Percentiles rank a stretch among this genome's conserved stretches.
phyloP scores from a whole-genome alignment of 441 rosid genomes.

The Eruca vesicaria region DNA sequence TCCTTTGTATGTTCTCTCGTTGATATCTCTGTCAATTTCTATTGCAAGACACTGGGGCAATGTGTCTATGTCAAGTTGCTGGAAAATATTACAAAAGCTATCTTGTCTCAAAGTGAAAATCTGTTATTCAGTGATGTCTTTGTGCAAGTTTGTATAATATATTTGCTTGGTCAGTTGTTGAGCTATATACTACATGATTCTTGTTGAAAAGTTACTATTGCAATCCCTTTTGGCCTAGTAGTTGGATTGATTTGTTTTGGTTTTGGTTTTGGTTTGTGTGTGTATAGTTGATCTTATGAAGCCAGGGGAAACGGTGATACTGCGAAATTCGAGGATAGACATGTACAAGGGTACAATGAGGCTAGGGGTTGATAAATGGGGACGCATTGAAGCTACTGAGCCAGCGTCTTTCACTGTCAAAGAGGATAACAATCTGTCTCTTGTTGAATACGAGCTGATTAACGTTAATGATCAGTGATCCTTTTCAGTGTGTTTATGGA shows the following conservation, averaged over 20 bases:
- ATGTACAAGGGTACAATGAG: constrained; percentile 97
- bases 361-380: constrained; percentile 94
- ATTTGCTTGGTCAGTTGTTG: neutral
- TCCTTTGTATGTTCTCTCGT: neutral
- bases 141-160: neutral
- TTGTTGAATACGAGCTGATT: constrained; percentile 80
- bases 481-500: constrained; percentile 9
- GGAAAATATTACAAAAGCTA: neutral
- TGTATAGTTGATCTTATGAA: constrained; percentile 62
- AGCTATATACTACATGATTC: too few relatives aligned
- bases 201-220: too few relatives aligned
- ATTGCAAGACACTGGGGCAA: neutral
- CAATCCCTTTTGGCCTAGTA: neutral
- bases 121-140: neutral
- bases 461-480: constrained; percentile 58
- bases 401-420: constrained; percentile 57
- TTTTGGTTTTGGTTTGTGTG: constrained; percentile 13
- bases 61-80: neutral
- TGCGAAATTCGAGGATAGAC: constrained; percentile 87
- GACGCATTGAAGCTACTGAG: constrained; percentile 71
- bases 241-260: neutral
- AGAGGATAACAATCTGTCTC: constrained; percentile 76
- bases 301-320: constrained; percentile 60
- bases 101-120: neutral
- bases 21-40: neutral